These are phyloP conservation scores for Pseudogymnoascus sp. DNA, from an alignment of 2,329 filamentous ascomycete genomes.

Conservation along the genomic window DNA sequence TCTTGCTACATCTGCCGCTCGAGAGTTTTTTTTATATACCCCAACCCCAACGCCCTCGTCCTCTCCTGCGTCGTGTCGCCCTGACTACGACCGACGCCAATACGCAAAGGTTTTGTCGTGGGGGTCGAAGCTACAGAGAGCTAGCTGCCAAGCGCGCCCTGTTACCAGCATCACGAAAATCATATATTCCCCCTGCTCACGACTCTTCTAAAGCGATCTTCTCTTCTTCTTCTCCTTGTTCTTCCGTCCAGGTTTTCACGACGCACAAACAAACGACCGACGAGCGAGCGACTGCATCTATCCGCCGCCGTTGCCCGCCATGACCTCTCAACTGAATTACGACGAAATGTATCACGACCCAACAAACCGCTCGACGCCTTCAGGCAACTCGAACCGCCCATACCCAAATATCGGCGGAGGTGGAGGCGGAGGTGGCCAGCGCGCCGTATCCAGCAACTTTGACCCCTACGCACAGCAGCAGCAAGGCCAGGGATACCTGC, in stretches of 20 bases:
- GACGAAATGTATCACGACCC: constrained; percentile 4
- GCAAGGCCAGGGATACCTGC: neutral
- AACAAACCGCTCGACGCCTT: neutral
- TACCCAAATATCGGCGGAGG: neutral
- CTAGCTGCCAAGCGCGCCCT: neutral
- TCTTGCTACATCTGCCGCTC: neutral
- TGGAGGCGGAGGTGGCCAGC: neutral
- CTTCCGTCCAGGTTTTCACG: neutral
- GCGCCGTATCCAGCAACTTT: neutral
- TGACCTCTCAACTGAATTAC: constrained; percentile 5
- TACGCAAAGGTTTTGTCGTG: neutral
- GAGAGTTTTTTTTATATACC: neutral
- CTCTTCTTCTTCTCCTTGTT: neutral
- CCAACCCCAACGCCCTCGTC: neutral
- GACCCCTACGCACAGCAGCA: neutral
- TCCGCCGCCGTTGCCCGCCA: neutral
- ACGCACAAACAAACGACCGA: neutral
- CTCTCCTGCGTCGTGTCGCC: neutral
- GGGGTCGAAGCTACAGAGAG: neutral
- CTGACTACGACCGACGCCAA: neutral
- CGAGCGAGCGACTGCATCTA: neutral
- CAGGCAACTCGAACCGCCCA: neutral
- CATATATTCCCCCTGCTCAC: neutral
- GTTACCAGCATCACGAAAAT: neutral
- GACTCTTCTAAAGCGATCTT: neutral